Evolutionary conservation across 306 rosid species (phyloP).

Genomic region (Medicago ruthenica): DNA sequence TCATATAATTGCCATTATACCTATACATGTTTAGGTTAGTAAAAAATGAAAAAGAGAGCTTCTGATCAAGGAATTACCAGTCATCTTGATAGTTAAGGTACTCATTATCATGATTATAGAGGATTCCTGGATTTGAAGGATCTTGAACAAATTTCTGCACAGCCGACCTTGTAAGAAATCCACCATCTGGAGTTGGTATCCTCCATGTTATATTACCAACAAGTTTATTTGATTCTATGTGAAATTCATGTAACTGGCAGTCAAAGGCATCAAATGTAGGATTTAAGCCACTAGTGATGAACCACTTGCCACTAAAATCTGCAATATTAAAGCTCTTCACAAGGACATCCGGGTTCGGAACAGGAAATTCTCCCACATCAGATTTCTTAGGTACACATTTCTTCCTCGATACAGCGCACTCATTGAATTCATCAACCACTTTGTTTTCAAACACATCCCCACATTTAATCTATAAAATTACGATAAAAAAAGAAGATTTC

Average conservation of each 20-base stretch:
- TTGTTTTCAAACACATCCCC: conserved; percentile 91
- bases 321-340: conserved; percentile 74
- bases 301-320: conserved; percentile 93
- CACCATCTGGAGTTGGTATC: conserved; percentile 82
- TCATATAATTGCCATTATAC: conserved; percentile 18
- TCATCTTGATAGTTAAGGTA: conserved; percentile 97
- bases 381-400: conserved; percentile 95
- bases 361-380: conserved; percentile 92
- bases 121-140: conserved; percentile 78
- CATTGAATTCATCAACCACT: conserved; percentile 92
- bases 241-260: conserved; percentile 91
- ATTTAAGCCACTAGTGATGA: conserved; percentile 85
- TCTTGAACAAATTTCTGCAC: conserved; percentile 87
- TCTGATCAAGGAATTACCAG: conserved; percentile 63
- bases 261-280: conserved; percentile 85
- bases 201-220: conserved; percentile 90
- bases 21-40: conserved; percentile 6
- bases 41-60: conserved; percentile 4
- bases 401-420: conserved; percentile 93
- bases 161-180: conserved; percentile 82
- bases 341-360: conserved; percentile 78
- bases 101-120: conserved; percentile 91
- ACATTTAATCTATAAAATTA: conserved; percentile 74
- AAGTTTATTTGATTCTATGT: conserved; percentile 69
- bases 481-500: conserved; percentile 27